Conservation (phyloP, 371 early-diverging fungal species). For the Mortierella sp. region DNA sequence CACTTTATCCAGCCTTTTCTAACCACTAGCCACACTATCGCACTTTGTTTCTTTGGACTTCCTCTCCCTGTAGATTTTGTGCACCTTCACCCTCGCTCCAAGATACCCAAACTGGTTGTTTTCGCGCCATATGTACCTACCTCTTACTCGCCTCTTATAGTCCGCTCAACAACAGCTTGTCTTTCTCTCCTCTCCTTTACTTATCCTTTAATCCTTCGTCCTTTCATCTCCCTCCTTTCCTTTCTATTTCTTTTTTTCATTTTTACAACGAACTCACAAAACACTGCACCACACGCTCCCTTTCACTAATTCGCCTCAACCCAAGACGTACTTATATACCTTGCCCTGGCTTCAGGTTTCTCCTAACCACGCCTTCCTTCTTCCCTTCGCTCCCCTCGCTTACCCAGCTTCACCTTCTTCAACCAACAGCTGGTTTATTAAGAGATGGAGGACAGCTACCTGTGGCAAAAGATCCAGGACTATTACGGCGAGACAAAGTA, state of each 20-base stretch:
- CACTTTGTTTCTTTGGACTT: neutral
- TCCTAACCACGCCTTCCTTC: neutral
- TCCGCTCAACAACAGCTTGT: neutral
- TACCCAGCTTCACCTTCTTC: neutral
- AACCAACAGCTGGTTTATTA: neutral
- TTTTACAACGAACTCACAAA: neutral
- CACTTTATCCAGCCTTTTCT: neutral
- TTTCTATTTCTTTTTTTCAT: neutral
- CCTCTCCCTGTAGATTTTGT: too few species aligned
- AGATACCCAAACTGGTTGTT: too few species aligned
- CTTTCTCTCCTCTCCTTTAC: neutral
- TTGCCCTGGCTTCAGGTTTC: neutral
- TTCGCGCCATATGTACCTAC: too few species aligned
- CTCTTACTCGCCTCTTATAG: slow-evolving; percentile 1
- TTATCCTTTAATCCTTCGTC: neutral
- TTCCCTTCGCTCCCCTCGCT: neutral
- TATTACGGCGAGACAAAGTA: slow-evolving; percentile 41
- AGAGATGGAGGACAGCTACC: neutral
- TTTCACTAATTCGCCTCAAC: too few species aligned
- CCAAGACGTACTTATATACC: neutral
- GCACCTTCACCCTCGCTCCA: too few species aligned
- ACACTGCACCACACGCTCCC: neutral
- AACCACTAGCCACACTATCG: neutral
- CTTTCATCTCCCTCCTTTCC: neutral
- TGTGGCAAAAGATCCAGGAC: slow-evolving; percentile 12